Percentiles rank a stretch among this genome's conserved stretches.
Conservation (phyloP, 495 filamentous ascomycete genomes). For the Lophiostoma macrostomum region DNA sequence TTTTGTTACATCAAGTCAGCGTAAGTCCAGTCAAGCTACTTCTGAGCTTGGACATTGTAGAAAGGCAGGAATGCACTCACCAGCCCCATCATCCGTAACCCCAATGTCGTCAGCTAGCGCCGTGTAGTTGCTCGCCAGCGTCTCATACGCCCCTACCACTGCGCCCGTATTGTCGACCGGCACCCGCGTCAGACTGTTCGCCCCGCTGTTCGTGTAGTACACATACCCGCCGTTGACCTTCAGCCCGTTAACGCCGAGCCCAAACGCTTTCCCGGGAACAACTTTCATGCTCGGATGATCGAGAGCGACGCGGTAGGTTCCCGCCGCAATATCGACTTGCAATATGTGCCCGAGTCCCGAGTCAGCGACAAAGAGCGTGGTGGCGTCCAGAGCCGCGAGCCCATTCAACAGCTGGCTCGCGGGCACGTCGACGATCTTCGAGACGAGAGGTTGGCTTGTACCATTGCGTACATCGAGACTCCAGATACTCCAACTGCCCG, state of each 20-base stretch:
- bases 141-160: background rate
- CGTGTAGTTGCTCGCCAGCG: background rate
- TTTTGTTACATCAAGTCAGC: no score
- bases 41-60: no score
- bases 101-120: conserved; percentile 6
- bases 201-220: conserved; percentile 10
- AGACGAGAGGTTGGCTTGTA: background rate
- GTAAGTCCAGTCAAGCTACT: no score
- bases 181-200: background rate
- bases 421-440: conserved; percentile 5
- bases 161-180: background rate
- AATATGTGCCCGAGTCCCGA: background rate
- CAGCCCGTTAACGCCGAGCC: conserved; percentile 14
- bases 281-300: conserved; percentile 1
- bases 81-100: conserved; percentile 7
- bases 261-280: background rate
- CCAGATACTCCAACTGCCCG: conserved; percentile 10
- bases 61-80: background rate
- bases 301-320: background rate
- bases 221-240: background rate
- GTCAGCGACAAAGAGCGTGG: conserved; percentile 13
- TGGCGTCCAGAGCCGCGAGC: background rate
- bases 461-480: background rate
- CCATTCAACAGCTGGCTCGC: conserved; percentile 1
- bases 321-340: background rate